These are phyloP conservation scores for Acanthamoeba sp. DNA, from an alignment of 208 protist genomes.

Conservation along the genomic window DNA sequence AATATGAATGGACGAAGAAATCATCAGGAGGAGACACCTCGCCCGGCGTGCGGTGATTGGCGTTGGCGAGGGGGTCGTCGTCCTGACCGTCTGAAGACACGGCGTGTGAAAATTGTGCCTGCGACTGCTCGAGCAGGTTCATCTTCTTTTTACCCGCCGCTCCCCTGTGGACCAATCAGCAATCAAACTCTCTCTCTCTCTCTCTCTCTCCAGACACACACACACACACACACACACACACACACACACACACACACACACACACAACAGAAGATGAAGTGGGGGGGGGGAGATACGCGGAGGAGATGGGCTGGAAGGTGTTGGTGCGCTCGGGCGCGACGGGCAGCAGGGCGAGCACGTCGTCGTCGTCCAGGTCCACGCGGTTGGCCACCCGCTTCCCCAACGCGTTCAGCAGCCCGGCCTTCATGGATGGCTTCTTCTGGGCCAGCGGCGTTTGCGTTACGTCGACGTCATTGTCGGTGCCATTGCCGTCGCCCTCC, in stretches of 20 bases:
- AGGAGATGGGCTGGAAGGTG: neutral
- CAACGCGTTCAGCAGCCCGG: neutral
- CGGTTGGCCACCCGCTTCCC: neutral
- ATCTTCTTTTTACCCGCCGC: neutral
- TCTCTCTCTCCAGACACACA: too few species aligned
- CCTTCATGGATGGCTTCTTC: neutral
- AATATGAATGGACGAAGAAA: neutral
- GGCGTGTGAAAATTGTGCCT: neutral
- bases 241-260: too few species aligned
- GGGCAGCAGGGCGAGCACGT: neutral
- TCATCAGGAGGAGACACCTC: neutral
- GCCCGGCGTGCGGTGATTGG: neutral
- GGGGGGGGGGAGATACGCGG: neutral
- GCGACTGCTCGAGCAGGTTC: constrained; percentile 1
- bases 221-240: too few species aligned
- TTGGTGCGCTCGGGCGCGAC: neutral
- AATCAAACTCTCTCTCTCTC: too few species aligned
- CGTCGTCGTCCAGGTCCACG: neutral
- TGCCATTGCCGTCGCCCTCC: neutral
- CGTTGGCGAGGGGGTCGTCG: neutral
- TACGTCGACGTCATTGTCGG: neutral
- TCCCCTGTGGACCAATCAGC: neutral
- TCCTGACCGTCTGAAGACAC: neutral
- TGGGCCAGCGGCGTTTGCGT: neutral
- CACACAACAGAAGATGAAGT: neutral